Conservation (phyloP, 257 asterid species). For the Lithospermum erythrorhizon region DNA sequence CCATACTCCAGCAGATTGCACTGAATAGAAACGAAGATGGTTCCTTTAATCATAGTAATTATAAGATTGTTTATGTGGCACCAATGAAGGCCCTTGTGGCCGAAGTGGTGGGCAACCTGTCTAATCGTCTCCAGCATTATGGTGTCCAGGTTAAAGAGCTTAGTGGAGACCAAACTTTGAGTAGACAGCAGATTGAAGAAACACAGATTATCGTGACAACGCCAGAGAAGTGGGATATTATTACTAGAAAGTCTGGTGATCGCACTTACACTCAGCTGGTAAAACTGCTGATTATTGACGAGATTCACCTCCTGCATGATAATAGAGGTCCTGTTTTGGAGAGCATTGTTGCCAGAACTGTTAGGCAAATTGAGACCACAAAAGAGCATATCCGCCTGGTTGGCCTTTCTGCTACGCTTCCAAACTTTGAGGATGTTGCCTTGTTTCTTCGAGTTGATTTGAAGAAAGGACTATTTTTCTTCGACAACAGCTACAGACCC, state of each 20-base stretch:
- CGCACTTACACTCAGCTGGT: constrained; percentile 39
- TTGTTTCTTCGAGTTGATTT: constrained; percentile 31
- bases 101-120: constrained; percentile 34
- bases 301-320: constrained; percentile 34
- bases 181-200: constrained; percentile 39
- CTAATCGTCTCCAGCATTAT: constrained; percentile 28
- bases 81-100: constrained; percentile 44
- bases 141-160: constrained; percentile 32
- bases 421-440: constrained; percentile 35
- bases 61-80: constrained; percentile 38
- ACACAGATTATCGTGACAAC: constrained; percentile 40
- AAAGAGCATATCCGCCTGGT: constrained; percentile 37
- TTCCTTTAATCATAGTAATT: constrained; percentile 19
- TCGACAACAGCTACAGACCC: constrained; percentile 38
- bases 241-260: constrained; percentile 38
- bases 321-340: constrained; percentile 38
- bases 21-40: constrained; percentile 26
- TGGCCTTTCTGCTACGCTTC: constrained; percentile 38
- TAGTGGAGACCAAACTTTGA: constrained; percentile 35
- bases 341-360: constrained; percentile 35
- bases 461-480: constrained; percentile 31
- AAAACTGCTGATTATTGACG: constrained; percentile 30
- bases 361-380: constrained; percentile 34
- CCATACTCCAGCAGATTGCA: constrained; percentile 31
- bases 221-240: constrained; percentile 40